Percentiles rank a stretch among this genome's conserved stretches.
phyloP scores from a whole-genome alignment of 371 early-diverging fungal species.

The Haplosporangium sp. region DNA sequence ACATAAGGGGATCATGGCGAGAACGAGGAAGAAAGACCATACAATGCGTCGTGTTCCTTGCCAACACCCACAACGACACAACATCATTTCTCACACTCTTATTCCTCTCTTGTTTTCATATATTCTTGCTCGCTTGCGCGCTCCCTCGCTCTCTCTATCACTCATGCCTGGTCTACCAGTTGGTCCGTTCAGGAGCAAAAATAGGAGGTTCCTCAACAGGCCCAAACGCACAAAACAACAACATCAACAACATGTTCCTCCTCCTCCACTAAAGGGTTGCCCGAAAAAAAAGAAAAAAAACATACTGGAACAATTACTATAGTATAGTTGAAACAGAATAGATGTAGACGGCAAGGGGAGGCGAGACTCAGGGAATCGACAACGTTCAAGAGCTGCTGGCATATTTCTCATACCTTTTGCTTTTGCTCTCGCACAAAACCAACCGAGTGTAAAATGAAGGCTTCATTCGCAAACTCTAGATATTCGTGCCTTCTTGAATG shows the following conservation, averaged over 20 bases:
- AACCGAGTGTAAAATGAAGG: too few relatives aligned
- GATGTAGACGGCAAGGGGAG: background rate
- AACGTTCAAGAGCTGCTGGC: background rate
- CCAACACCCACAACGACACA: too few relatives aligned
- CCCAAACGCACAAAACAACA: too few relatives aligned
- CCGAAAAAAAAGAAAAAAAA: background rate
- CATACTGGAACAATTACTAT: background rate
- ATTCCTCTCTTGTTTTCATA: background rate
- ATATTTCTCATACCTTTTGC: background rate
- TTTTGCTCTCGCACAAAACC: background rate
- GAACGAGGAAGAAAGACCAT: background rate
- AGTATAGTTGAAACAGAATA: background rate
- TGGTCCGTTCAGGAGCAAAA: slow-evolving; percentile 1
- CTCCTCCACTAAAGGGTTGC: background rate
- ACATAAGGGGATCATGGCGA: background rate
- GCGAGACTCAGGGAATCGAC: background rate
- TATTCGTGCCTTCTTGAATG: too few relatives aligned
- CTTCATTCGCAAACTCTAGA: too few relatives aligned
- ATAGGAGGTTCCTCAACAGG: background rate
- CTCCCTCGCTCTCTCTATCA: background rate
- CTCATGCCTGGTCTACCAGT: background rate
- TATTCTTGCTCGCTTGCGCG: background rate
- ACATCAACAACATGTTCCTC: too few relatives aligned
- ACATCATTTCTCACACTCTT: background rate
- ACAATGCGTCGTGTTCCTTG: background rate